Conservation (phyloP, 805 yeast species). For the Danielia oregonensis region DNA sequence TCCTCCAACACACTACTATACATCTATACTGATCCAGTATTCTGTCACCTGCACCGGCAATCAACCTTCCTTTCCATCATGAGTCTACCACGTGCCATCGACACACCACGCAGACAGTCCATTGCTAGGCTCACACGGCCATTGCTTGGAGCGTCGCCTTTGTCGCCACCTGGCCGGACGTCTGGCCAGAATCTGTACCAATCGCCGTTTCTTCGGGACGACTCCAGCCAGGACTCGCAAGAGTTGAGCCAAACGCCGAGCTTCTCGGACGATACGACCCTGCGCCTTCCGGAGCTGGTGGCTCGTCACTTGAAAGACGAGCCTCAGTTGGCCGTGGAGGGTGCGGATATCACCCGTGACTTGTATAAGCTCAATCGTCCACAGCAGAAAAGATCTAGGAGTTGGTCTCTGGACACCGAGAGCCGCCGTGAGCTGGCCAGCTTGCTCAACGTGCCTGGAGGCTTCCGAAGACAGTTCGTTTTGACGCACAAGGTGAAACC, state of each 20-base stretch:
- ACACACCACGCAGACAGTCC: conserved; percentile 9
- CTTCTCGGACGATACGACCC: conserved; percentile 3
- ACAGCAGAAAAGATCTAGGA: conserved; percentile 10
- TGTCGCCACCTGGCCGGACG: conserved; percentile 7
- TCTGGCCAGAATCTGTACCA: conserved; percentile 9
- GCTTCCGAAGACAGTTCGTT: conserved; percentile 71
- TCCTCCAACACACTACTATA: too few relatives aligned
- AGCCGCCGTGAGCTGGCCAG: conserved; percentile 62
- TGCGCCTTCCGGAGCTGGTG: conserved; percentile 10
- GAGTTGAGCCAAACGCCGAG: too few relatives aligned
- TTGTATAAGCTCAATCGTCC: conserved; percentile 10
- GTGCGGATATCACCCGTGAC: conserved; percentile 17
- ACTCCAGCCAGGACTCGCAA: too few relatives aligned
- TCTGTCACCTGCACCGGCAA: too few relatives aligned
- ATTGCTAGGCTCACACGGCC: conserved; percentile 15
- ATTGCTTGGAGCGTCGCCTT: conserved; percentile 7
- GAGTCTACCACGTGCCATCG: conserved; percentile 16
- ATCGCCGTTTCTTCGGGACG: conserved; percentile 11
- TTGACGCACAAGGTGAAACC: conserved; percentile 26
- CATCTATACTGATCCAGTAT: too few relatives aligned
- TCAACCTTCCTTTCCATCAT: too few relatives aligned
- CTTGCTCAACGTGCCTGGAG: conserved; percentile 74
- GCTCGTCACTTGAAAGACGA: conserved; percentile 12
- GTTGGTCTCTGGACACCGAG: conserved; percentile 13
- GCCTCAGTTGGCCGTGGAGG: conserved; percentile 11